Evolutionary conservation across 1,284 basidiomycete species (phyloP), one percentile per base, ranked within the genome.

Genomic region (Ganoderma resinaceum): DNA sequence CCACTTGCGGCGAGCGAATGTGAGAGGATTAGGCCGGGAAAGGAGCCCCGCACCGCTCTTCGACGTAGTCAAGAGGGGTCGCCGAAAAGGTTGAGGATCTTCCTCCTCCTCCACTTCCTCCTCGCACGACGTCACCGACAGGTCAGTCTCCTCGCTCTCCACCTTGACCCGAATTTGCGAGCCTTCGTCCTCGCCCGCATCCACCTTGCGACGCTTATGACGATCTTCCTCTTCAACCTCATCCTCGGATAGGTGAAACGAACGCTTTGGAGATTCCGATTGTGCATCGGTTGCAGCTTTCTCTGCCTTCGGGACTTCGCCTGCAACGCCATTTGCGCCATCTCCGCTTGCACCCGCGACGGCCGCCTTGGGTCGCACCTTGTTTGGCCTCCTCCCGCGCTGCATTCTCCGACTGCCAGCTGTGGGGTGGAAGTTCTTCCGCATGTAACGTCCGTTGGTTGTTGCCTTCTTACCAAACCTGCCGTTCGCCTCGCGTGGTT

Each of bases 391-490:
- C 43, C 68, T 82, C 79, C 73, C 84, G 81, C 0, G 80, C 78
- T 12, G 84, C 70, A 79, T 66, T 72, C 76, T 66, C 6, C 73
- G 71, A 3, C 72, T 70, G 18, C 68, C 70, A 12, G 66, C 68
- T 43, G 61, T 61, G 62, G 73, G 66, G 33, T 74, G 60, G 64
- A 80, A 70, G 66, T 81, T 81, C 74, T 80, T 83, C 72, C 84
- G 79, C 75, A 81, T 74, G 70, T 78, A 81, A 75, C 81, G 77
- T 71, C 89, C 89, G 68, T 91, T 89, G 11, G 82, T 84, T 26
- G 81, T 80, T 26, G 78, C 76, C 74, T 86, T 87, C 79, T 84
- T 86, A 49, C 85, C 85, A 64, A 86, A 86, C 23, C 85, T 79
- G 55, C 85, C 85, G 68, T 86, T 85, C 40, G 78, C 77, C 68